phyloP scores from a whole-genome alignment of 345 rosid species.

The Sisymbrium altissimum region DNA sequence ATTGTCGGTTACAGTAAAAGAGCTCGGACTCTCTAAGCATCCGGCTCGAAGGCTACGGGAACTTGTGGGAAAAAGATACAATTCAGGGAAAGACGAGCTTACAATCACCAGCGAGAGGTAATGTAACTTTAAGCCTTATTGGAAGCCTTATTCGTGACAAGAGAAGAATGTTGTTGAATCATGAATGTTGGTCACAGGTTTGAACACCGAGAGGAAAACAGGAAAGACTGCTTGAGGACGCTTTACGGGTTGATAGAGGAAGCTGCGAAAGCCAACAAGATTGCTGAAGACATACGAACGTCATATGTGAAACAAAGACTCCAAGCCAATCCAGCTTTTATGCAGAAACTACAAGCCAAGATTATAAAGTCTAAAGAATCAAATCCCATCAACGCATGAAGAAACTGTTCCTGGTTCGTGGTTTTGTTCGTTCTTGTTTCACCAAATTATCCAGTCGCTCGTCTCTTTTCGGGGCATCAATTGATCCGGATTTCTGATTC shows the following conservation, averaged over 20 bases:
- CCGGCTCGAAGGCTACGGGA: constrained; percentile 73
- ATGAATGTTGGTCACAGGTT: constrained; percentile 49
- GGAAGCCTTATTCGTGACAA: background rate
- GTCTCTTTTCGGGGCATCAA: background rate
- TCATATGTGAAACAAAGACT: constrained; percentile 77
- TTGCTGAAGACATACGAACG: constrained; percentile 68
- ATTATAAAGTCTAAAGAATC: constrained; percentile 42
- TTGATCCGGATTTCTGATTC: background rate
- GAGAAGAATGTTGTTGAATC: constrained; percentile 3
- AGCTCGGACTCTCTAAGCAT: constrained; percentile 85
- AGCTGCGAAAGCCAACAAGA: constrained; percentile 75
- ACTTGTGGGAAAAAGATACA: constrained; percentile 82
- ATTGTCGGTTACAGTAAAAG: constrained; percentile 88
- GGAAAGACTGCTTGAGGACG: constrained; percentile 90
- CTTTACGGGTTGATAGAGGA: constrained; percentile 76
- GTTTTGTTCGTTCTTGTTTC: background rate
- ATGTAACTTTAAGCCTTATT: background rate
- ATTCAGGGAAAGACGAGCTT: constrained; percentile 94
- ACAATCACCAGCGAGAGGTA: constrained; percentile 97
- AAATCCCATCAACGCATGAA: constrained; percentile 36
- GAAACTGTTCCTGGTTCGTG: background rate
- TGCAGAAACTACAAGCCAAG: constrained; percentile 79
- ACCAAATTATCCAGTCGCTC: background rate
- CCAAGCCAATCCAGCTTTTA: constrained; percentile 74
- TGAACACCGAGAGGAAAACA: constrained; percentile 94